Evolutionary conservation across 2,329 filamentous ascomycete species (phyloP).

Genomic region (Byssothecium circinans): DNA sequence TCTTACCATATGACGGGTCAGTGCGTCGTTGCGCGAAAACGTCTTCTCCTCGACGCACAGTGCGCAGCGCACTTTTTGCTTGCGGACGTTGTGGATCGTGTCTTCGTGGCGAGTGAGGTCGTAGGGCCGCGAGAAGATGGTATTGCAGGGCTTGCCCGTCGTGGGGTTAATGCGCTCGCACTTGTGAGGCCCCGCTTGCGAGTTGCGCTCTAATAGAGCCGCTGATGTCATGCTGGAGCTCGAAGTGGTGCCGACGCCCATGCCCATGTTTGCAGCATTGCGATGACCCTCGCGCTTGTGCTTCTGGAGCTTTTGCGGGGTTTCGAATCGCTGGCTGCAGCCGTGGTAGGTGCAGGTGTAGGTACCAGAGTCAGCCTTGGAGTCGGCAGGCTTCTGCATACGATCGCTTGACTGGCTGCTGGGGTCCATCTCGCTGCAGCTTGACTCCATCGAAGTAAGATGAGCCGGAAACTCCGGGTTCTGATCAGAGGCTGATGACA

Average conservation of each 20-base stretch:
- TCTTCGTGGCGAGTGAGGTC: conserved; percentile 96
- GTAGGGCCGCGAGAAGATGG: conserved; percentile 92
- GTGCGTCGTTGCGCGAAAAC: conserved; percentile 90
- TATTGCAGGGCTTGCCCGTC: conserved; percentile 92
- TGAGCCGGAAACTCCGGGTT: conserved; percentile 62
- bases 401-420: conserved; percentile 46
- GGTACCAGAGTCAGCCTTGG: conserved; percentile 77
- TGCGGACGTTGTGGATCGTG: conserved; percentile 92
- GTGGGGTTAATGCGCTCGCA: conserved; percentile 93
- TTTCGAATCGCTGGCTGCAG: conserved; percentile 85
- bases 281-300: conserved; percentile 95
- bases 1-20: conserved; percentile 79
- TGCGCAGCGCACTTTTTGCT: conserved; percentile 91
- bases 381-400: conserved; percentile 60
- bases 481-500: conserved; percentile 40
- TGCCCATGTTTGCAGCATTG: conserved; percentile 29
- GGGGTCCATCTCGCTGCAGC: conserved; percentile 55
- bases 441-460: conserved; percentile 64
- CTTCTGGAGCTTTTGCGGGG: conserved; percentile 82
- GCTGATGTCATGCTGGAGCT: conserved; percentile 54
- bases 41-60: conserved; percentile 96
- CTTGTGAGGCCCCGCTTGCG: conserved; percentile 88
- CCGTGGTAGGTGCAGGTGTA: conserved; percentile 97
- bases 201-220: conserved; percentile 67
- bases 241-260: conserved; percentile 4